Evolutionary conservation across 805 yeast genomes (phyloP).

Genomic region (Candida alai): DNA sequence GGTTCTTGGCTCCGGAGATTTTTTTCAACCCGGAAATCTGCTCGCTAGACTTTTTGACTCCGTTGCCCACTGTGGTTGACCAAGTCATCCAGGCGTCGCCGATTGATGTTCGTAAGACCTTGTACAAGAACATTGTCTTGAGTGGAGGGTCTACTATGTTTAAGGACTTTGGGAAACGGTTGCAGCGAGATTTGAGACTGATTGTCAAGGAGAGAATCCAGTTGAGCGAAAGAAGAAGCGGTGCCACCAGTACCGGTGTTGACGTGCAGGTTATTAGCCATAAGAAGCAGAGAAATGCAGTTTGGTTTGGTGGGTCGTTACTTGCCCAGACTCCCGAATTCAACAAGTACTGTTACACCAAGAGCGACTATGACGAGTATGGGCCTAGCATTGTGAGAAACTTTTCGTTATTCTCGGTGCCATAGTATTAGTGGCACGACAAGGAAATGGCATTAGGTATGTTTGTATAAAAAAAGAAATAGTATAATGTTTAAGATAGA

Average conservation of each 20-base stretch:
- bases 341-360: conserved; percentile 93
- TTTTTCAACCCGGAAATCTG: conserved; percentile 98
- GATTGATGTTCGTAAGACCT: conserved; percentile 94
- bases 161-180: conserved; percentile 94
- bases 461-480: too few species aligned
- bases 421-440: conserved; percentile 37
- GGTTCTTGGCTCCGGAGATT: conserved; percentile 98
- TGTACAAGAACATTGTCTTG: conserved; percentile 90
- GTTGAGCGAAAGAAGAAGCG: conserved; percentile 71
- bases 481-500: too few species aligned
- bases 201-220: conserved; percentile 87
- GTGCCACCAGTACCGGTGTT: conserved; percentile 83
- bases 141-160: conserved; percentile 99
- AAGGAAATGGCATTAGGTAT: too few species aligned
- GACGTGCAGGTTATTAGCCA: conserved; percentile 96
- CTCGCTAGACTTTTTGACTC: conserved; percentile 90
- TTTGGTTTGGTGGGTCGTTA: conserved; percentile 98
- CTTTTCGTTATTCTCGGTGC: conserved; percentile 90
- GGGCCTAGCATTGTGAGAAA: conserved; percentile 98
- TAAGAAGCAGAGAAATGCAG: conserved; percentile 97
- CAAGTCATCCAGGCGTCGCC: conserved; percentile 93
- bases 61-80: conserved; percentile 94
- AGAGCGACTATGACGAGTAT: conserved; percentile 94
- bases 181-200: conserved; percentile 88
- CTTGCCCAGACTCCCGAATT: conserved; percentile 97